Percentiles rank a stretch among this genome's conserved stretches.
Conservation (phyloP, 805 yeast species). For the Scheffersomyces ergatensis region DNA sequence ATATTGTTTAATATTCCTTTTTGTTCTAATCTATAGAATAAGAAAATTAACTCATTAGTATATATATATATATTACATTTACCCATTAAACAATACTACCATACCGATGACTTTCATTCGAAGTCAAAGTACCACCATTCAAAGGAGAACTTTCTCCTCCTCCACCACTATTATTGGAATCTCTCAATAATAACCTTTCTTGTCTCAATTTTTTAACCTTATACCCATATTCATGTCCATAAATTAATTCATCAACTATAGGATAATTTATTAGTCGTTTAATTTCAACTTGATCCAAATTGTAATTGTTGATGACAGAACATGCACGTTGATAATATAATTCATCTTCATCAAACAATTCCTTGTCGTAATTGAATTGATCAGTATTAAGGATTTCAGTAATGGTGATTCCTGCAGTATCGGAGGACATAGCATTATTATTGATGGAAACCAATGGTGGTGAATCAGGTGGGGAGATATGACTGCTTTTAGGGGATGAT, state of each 20-base stretch:
- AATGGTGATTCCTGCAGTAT: slow-evolving; percentile 10
- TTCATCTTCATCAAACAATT: slow-evolving; percentile 39
- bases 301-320: slow-evolving; percentile 27
- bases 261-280: slow-evolving; percentile 39
- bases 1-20: neutral
- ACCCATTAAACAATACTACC: slow-evolving; percentile 23
- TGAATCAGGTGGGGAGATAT: slow-evolving; percentile 18
- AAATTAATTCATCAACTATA: slow-evolving; percentile 40
- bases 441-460: slow-evolving; percentile 3
- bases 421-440: slow-evolving; percentile 4
- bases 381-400: slow-evolving; percentile 20
- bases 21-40: neutral
- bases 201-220: slow-evolving; percentile 36
- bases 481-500: slow-evolving; percentile 20
- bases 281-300: slow-evolving; percentile 31
- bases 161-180: slow-evolving; percentile 1
- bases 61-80: neutral
- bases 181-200: slow-evolving; percentile 5
- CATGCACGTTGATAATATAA: slow-evolving; percentile 28
- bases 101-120: slow-evolving; percentile 15
- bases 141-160: too few relatives aligned
- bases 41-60: neutral
- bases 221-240: slow-evolving; percentile 40
- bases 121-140: neutral
- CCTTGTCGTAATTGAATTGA: slow-evolving; percentile 28